Evolutionary conservation across 768 basidiomycete genomes (phyloP).

Genomic region (Boletellus ananiceps): DNA sequence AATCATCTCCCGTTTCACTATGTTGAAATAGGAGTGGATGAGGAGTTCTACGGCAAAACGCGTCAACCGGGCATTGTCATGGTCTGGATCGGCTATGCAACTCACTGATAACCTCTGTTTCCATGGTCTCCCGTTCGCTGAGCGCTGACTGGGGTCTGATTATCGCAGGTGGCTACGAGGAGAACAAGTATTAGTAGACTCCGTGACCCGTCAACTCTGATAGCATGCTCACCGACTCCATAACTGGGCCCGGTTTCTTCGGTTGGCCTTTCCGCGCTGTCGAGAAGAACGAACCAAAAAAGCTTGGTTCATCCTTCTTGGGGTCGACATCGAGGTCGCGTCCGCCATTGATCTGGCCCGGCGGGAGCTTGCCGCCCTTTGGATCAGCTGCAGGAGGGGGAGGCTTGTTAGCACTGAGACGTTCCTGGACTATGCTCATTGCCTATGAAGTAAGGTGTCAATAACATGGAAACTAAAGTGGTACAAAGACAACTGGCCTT

Average conservation of each 20-base stretch:
- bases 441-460: constrained; percentile 48
- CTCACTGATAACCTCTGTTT: constrained; percentile 99
- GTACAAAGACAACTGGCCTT: constrained; percentile 42
- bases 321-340: constrained; percentile 89
- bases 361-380: constrained; percentile 60
- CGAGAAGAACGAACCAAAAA: constrained; percentile 96
- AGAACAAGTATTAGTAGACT: background rate
- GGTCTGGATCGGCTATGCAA: constrained; percentile 12
- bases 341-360: constrained; percentile 79
- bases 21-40: constrained; percentile 96
- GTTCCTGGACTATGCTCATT: constrained; percentile 81
- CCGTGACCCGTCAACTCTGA: constrained; percentile 12
- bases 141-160: constrained; percentile 90
- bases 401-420: constrained; percentile 77
- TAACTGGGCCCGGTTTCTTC: constrained; percentile 54
- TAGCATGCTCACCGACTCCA: constrained; percentile 50
- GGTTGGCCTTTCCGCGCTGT: constrained; percentile 56
- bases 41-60: constrained; percentile 63
- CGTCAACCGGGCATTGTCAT: background rate
- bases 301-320: constrained; percentile 86
- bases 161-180: constrained; percentile 64
- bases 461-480: background rate
- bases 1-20: constrained; percentile 98
- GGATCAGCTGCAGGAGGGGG: constrained; percentile 53
- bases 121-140: constrained; percentile 94